Conservation (phyloP, 495 filamentous ascomycete species). For the Thermothielavioides terrestris region DNA sequence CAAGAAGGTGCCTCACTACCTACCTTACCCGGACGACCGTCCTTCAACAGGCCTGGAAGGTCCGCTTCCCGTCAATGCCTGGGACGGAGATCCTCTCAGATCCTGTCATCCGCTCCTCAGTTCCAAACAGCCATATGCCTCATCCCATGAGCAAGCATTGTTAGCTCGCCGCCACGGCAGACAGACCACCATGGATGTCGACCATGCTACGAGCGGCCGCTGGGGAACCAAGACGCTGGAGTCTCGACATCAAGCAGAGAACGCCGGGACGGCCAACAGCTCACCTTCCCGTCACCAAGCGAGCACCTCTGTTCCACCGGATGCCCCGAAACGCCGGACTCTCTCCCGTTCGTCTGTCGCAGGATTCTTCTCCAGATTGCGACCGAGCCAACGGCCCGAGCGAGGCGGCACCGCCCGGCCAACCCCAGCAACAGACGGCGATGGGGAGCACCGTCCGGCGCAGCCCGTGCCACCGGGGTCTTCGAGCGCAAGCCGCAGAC, state of each 20-base stretch:
- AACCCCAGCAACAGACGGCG: not conserved
- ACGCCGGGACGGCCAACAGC: not conserved
- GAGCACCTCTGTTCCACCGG: not conserved
- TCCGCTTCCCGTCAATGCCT: no score
- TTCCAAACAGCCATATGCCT: no score
- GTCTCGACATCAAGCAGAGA: not conserved
- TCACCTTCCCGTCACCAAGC: not conserved
- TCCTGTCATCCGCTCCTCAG: no score
- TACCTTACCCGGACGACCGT: no score
- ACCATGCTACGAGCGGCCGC: not conserved
- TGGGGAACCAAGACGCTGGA: not conserved
- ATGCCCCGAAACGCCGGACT: not conserved
- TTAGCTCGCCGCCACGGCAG: no score
- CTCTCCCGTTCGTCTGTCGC: constrained; percentile 17
- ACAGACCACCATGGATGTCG: no score
- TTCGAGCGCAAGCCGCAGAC: not conserved
- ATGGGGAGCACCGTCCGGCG: not conserved
- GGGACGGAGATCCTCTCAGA: no score
- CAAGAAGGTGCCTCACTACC: no score
- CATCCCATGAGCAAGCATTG: no score
- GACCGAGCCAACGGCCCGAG: constrained; percentile 37
- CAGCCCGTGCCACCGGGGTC: not conserved
- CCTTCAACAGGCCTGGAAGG: no score
- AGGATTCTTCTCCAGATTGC: constrained; percentile 26
- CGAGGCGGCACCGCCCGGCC: constrained; percentile 31